A percentile compares a stretch with the other conserved stretches of the same genome.
phyloP scores from a whole-genome alignment of 345 rosid species.

The Salix exigua region DNA sequence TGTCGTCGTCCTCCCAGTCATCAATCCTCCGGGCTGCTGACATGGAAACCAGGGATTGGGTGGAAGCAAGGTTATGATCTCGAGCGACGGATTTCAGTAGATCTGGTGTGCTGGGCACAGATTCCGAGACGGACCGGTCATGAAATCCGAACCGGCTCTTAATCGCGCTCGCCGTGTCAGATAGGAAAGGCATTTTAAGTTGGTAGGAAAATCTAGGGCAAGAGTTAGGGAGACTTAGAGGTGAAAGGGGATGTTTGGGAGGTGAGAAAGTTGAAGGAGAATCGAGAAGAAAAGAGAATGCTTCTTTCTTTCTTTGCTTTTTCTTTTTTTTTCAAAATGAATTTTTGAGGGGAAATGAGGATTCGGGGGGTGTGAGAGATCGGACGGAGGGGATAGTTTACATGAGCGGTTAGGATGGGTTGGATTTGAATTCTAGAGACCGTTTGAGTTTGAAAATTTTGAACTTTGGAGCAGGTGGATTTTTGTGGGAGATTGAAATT shows the following conservation, averaged over 20 bases:
- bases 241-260: neutral
- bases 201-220: neutral
- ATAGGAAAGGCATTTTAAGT: slow-evolving; percentile 60
- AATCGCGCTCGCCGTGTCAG: slow-evolving; percentile 77
- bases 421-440: slow-evolving; percentile 21
- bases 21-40: slow-evolving; percentile 35
- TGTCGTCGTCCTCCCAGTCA: slow-evolving; percentile 44
- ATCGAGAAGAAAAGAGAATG: neutral
- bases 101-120: slow-evolving; percentile 46
- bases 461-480: neutral
- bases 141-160: slow-evolving; percentile 86
- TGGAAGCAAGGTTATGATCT: slow-evolving; percentile 24
- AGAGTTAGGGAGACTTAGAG: neutral
- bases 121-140: slow-evolving; percentile 48
- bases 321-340: neutral
- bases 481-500: too few species aligned
- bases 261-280: neutral
- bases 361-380: neutral
- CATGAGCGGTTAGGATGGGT: slow-evolving; percentile 26
- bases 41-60: slow-evolving; percentile 24
- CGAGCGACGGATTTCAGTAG: slow-evolving; percentile 40
- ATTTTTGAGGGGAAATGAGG: neutral
- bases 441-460: slow-evolving; percentile 25
- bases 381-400: slow-evolving; percentile 15
- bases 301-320: neutral